Conservation (phyloP, 1,284 basidiomycete species). For the Moesziomyces parantarcticus region DNA sequence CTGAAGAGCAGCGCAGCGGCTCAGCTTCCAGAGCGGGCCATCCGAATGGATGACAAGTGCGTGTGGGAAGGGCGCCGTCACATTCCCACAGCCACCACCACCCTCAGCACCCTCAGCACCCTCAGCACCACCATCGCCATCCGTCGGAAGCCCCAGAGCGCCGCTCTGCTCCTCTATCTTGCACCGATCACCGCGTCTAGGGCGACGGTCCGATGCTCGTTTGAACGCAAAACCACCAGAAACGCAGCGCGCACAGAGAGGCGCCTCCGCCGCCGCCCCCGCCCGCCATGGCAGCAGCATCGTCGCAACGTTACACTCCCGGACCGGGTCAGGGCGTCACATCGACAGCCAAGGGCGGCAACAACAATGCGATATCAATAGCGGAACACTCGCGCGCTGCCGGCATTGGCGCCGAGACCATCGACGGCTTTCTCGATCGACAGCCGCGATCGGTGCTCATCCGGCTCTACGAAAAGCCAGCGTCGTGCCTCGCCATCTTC, state of each 20-base stretch:
- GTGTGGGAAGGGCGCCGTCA: background rate
- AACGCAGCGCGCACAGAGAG: slow-evolving; percentile 3
- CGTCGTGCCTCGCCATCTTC: slow-evolving; percentile 92
- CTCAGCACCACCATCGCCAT: too few relatives aligned
- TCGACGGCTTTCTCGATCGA: slow-evolving; percentile 80
- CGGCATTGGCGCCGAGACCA: slow-evolving; percentile 57
- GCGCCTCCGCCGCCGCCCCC: too few relatives aligned
- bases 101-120: too few relatives aligned
- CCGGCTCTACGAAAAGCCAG: slow-evolving; percentile 86
- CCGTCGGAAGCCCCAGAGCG: too few relatives aligned
- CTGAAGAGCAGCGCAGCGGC: background rate
- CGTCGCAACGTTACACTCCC: slow-evolving; percentile 21
- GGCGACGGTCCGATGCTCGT: too few relatives aligned
- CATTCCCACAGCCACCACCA: too few relatives aligned
- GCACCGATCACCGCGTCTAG: too few relatives aligned
- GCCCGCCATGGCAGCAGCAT: slow-evolving; percentile 21
- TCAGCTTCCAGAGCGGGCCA: slow-evolving; percentile 12
- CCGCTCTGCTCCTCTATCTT: too few relatives aligned
- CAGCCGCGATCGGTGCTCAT: slow-evolving; percentile 86
- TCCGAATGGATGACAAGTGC: slow-evolving; percentile 10
- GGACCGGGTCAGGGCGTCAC: slow-evolving; percentile 39
- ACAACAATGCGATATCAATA: slow-evolving; percentile 28
- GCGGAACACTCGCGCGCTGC: slow-evolving; percentile 39
- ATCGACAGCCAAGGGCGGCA: slow-evolving; percentile 27
- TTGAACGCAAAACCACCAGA: background rate